phyloP scores from a whole-genome alignment of 179 eudicot genomes.

The Corrigiola litoralis region DNA sequence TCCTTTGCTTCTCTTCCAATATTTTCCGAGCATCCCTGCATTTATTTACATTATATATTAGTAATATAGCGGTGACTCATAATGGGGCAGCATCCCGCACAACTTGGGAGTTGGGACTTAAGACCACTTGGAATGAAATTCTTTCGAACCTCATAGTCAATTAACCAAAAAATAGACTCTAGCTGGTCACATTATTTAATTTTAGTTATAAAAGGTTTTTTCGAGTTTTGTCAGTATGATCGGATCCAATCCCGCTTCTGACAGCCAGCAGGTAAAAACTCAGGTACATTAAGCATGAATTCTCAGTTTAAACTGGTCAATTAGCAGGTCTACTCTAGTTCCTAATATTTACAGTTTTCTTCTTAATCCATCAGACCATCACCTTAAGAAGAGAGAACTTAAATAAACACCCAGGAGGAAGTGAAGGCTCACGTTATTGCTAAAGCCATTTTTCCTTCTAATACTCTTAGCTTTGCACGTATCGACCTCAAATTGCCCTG shows the following conservation, averaged over 20 bases:
- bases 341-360: neutral
- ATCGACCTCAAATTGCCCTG: slow-evolving; percentile 59
- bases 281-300: neutral
- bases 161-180: too few relatives aligned
- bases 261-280: neutral
- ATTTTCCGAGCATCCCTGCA: slow-evolving; percentile 65
- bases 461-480: slow-evolving; percentile 70
- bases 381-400: neutral
- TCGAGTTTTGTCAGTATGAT: neutral
- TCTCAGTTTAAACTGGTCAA: neutral
- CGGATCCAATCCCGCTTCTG: neutral
- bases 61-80: too few relatives aligned
- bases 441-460: slow-evolving; percentile 83
- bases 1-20: slow-evolving; percentile 60
- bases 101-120: neutral
- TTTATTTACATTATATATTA: too few relatives aligned
- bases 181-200: too few relatives aligned
- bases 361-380: neutral
- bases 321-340: neutral
- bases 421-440: slow-evolving; percentile 50
- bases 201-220: too few relatives aligned
- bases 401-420: neutral
- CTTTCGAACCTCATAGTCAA: too few relatives aligned
- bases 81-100: slow-evolving; percentile 1
- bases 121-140: too few relatives aligned